Conservation (phyloP, 1,284 basidiomycete genomes). For the Rhodofomes roseus region DNA sequence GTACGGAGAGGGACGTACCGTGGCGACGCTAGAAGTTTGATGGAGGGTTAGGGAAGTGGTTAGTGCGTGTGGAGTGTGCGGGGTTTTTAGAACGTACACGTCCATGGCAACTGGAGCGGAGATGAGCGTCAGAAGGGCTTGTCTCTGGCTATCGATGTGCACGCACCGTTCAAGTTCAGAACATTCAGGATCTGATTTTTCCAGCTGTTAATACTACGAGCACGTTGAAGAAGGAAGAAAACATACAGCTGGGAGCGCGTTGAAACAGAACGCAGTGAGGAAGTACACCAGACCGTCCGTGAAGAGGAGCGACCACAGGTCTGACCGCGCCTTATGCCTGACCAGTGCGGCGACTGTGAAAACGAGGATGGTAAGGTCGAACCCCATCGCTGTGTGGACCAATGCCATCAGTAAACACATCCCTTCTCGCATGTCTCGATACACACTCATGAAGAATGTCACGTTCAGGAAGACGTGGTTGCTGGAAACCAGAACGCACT, state of each 20-base stretch:
- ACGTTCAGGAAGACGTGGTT: conserved; percentile 54
- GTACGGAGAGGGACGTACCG: conserved; percentile 19
- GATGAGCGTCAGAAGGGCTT: neutral
- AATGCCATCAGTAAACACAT: neutral
- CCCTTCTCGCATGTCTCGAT: neutral
- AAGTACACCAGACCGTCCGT: conserved; percentile 69
- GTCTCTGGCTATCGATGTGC: neutral
- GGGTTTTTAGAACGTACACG: conserved; percentile 41
- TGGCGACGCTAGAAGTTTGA: conserved; percentile 22
- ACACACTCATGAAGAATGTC: conserved; percentile 67
- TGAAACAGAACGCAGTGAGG: conserved; percentile 58
- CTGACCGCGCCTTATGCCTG: conserved; percentile 47
- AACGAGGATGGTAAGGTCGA: conserved; percentile 56
- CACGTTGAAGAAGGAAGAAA: neutral
- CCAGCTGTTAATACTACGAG: neutral
- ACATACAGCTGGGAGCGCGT: conserved; percentile 63
- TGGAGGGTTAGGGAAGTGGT: neutral
- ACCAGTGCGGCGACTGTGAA: conserved; percentile 49
- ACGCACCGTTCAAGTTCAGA: conserved; percentile 57
- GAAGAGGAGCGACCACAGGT: conserved; percentile 63
- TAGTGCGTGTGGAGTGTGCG: neutral
- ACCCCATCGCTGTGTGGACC: conserved; percentile 52
- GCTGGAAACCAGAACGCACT: conserved; percentile 51
- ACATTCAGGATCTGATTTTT: conserved; percentile 44
- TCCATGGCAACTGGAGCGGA: conserved; percentile 53